Conservation (phyloP, 1,284 basidiomycete genomes). For the Golubevia sp. region DNA sequence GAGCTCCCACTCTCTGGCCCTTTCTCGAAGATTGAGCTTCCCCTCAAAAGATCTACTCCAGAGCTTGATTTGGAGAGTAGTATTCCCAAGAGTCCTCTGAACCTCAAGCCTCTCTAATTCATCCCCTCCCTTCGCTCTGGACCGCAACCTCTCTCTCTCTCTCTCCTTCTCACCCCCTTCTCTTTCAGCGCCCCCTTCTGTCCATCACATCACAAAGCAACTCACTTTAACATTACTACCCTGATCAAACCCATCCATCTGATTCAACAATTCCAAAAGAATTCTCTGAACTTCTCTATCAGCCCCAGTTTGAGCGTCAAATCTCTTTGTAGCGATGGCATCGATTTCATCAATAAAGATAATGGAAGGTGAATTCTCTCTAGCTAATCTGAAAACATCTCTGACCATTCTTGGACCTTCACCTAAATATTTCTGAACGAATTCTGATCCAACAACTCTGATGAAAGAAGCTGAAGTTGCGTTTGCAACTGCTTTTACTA, state of each 20-base stretch:
- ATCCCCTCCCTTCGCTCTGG: no score
- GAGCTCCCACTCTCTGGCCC: no score
- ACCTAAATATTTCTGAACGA: conserved; percentile 98
- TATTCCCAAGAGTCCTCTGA: no score
- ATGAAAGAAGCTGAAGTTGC: conserved; percentile 98
- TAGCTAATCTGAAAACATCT: conserved; percentile 95
- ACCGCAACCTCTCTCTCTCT: no score
- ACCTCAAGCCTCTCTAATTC: no score
- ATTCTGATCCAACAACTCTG: conserved; percentile 96
- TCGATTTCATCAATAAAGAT: conserved; percentile 99
- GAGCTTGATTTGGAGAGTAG: no score
- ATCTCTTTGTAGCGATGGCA: conserved; percentile 98
- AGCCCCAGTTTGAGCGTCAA: conserved; percentile 98
- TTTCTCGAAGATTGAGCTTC: no score
- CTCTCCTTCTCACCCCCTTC: no score
- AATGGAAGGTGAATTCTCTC: conserved; percentile 96
- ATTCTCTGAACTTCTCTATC: conserved; percentile 99
- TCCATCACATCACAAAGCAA: conserved; percentile 4
- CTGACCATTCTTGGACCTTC: conserved; percentile 99
- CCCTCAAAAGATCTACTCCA: no score
- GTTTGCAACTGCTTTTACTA: conserved; percentile 97
- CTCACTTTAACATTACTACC: conserved; percentile 95
- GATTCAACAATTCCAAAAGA: conserved; percentile 94
- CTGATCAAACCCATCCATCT: conserved; percentile 99
- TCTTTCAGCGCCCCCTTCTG: conserved; percentile 50